Conservation (phyloP, 1,139 yeast genomes). For the Hanseniaspora gamundiae region DNA sequence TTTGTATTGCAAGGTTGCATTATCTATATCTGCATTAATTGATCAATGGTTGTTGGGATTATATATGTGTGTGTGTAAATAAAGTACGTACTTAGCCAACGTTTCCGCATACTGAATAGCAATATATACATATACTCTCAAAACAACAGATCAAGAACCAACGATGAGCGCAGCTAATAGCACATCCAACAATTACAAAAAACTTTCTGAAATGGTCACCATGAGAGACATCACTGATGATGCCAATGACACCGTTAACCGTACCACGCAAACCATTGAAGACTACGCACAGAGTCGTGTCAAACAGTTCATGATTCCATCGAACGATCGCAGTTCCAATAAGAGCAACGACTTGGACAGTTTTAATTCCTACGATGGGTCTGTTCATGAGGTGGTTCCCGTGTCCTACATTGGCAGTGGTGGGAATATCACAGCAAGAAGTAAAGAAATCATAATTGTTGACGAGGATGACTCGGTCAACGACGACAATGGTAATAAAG, state of each 20-base stretch:
- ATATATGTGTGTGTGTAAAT: too few species aligned
- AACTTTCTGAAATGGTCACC: neutral
- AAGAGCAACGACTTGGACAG: neutral
- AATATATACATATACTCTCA: too few species aligned
- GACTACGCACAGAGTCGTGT: too few species aligned
- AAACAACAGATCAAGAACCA: neutral
- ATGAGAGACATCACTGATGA: neutral
- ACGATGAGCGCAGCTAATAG: neutral
- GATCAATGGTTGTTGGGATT: too few species aligned
- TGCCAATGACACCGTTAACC: too few species aligned
- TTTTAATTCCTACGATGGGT: constrained; percentile 17
- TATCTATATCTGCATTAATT: too few species aligned
- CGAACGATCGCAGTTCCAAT: too few species aligned
- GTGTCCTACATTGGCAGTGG: constrained; percentile 28
- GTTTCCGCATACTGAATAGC: too few species aligned
- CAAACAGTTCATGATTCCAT: too few species aligned
- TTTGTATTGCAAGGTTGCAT: too few species aligned
- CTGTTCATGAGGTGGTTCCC: constrained; percentile 34
- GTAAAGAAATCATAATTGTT: neutral
- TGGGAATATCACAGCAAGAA: neutral
- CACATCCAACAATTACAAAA: neutral
- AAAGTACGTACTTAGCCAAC: too few species aligned
- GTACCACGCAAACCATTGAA: too few species aligned
- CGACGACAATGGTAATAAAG: neutral
- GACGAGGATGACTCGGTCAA: neutral